phyloP scores from a whole-genome alignment of 1,284 basidiomycete genomes.

The Cutaneotrichosporon cutaneum region DNA sequence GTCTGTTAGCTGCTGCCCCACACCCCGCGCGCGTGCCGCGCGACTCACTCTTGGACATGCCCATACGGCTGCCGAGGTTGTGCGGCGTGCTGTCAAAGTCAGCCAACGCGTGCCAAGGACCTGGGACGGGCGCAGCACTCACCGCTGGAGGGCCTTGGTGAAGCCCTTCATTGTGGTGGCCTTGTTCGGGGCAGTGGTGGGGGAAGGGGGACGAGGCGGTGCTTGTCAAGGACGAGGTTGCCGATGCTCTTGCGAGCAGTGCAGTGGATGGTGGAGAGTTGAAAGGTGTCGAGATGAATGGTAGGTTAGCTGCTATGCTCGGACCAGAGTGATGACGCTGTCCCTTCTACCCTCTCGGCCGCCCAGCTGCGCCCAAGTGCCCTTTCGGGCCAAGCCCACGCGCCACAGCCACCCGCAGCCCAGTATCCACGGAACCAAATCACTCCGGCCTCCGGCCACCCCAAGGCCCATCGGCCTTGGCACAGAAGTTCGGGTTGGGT shows the following conservation, averaged over 20 bases:
- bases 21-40: background rate
- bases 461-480: background rate
- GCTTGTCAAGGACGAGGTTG: background rate
- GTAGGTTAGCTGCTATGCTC: background rate
- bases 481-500: background rate
- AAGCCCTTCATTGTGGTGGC: constrained; percentile 68
- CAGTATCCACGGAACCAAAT: background rate
- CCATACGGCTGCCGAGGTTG: constrained; percentile 76
- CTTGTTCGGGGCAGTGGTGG: background rate
- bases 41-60: constrained; percentile 82
- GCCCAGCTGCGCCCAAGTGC: too few relatives aligned
- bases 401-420: background rate
- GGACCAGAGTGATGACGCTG: constrained; percentile 3
- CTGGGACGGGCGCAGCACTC: constrained; percentile 25
- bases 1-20: constrained; percentile 1
- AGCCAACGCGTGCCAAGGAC: too few relatives aligned
- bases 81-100: constrained; percentile 68
- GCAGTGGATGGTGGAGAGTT: too few relatives aligned
- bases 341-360: background rate
- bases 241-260: background rate
- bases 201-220: background rate
- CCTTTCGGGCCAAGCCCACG: too few relatives aligned
- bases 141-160: constrained; percentile 75
- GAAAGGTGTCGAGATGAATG: background rate
- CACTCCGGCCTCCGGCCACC: background rate